Conservation (phyloP, 192 early-diverging fungal species). For the Rhizoclosmatium globosum region DNA sequence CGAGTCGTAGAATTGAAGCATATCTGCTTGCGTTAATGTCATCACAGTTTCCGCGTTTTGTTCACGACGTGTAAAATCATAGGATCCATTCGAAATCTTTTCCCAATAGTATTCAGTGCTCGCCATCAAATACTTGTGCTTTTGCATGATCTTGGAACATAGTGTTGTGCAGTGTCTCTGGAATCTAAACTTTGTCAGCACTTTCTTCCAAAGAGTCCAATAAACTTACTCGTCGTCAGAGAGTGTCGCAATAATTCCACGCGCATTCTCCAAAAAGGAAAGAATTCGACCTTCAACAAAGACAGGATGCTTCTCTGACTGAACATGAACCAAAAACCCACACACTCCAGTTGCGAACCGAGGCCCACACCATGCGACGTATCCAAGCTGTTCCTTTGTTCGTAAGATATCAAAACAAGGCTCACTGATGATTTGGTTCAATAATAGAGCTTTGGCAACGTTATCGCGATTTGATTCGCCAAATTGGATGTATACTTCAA, state of each 20-base stretch:
- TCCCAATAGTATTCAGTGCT: constrained; percentile 72
- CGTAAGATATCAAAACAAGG: constrained; percentile 93
- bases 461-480: constrained; percentile 68
- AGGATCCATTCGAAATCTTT: constrained; percentile 70
- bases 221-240: constrained; percentile 28
- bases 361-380: constrained; percentile 76
- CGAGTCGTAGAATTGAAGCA: constrained; percentile 65
- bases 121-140: constrained; percentile 77
- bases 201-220: constrained; percentile 20
- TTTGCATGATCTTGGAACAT: constrained; percentile 68
- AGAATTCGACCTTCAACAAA: constrained; percentile 85
- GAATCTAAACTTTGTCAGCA: constrained; percentile 57
- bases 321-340: constrained; percentile 83
- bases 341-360: constrained; percentile 75
- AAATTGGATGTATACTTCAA: constrained; percentile 86
- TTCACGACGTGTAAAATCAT: constrained; percentile 78
- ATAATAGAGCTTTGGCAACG: constrained; percentile 76
- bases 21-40: constrained; percentile 51
- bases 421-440: constrained; percentile 85
- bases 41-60: constrained; percentile 67
- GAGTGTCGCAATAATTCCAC: constrained; percentile 49
- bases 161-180: constrained; percentile 69
- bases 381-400: constrained; percentile 84
- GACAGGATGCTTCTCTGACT: constrained; percentile 82
- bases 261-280: constrained; percentile 72